Evolutionary conservation across 202 grass and related monocot species (phyloP).

Genomic region (Carex arenaria): DNA sequence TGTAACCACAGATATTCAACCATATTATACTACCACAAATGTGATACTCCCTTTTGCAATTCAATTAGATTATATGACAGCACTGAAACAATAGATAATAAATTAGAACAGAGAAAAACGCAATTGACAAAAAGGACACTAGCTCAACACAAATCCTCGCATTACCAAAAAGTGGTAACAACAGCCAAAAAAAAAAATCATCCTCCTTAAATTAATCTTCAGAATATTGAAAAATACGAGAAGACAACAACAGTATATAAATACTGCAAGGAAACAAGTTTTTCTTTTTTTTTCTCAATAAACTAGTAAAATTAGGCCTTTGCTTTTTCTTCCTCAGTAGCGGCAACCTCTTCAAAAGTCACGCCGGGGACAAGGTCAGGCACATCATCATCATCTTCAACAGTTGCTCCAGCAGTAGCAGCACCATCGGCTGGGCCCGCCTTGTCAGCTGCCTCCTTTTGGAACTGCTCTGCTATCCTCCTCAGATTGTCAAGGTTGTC

Average conservation of each 20-base stretch:
- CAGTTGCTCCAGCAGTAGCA: slow-evolving; percentile 15
- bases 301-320: slow-evolving; percentile 15
- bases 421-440: slow-evolving; percentile 35
- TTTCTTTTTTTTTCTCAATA: slow-evolving; percentile 6
- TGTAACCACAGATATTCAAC: neutral
- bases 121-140: slow-evolving; percentile 7
- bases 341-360: slow-evolving; percentile 78
- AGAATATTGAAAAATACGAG: neutral
- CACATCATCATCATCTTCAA: slow-evolving; percentile 78
- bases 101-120: neutral
- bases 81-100: neutral
- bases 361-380: slow-evolving; percentile 85
- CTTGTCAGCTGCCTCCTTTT: slow-evolving; percentile 63
- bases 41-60: neutral
- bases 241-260: neutral
- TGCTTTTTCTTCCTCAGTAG: slow-evolving; percentile 58
- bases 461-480: slow-evolving; percentile 90
- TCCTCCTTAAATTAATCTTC: slow-evolving; percentile 12
- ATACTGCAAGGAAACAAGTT: neutral
- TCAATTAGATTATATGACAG: neutral
- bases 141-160: slow-evolving; percentile 7
- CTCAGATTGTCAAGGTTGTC: slow-evolving; percentile 94
- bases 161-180: slow-evolving; percentile 4
- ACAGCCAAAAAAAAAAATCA: slow-evolving; percentile 2
- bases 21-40: neutral